phyloP scores from a whole-genome alignment of 1,139 yeast species.

The Hansenula lynferdii region DNA sequence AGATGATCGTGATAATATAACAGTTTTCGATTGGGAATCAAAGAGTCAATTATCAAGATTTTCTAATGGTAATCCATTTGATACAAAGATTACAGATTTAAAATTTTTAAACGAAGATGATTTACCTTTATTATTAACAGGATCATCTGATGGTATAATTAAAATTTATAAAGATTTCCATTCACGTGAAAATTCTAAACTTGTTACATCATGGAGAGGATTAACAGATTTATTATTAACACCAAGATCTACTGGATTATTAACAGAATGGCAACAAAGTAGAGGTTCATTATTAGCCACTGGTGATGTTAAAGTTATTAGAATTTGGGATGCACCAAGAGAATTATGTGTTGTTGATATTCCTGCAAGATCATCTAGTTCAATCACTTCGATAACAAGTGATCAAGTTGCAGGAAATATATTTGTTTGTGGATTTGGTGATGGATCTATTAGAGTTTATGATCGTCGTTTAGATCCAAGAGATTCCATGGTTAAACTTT shows the following conservation, averaged over 20 bases:
- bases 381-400: constrained; percentile 83
- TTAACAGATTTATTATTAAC: constrained; percentile 78
- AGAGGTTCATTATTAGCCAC: constrained; percentile 88
- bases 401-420: constrained; percentile 96
- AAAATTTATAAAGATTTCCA: constrained; percentile 80
- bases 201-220: constrained; percentile 92
- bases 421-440: constrained; percentile 89
- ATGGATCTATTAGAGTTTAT: constrained; percentile 86
- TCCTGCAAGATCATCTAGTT: constrained; percentile 88
- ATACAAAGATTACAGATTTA: constrained; percentile 83
- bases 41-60: constrained; percentile 60
- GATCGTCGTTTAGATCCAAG: constrained; percentile 84
- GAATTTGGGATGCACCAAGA: constrained; percentile 96
- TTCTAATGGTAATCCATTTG: constrained; percentile 81
- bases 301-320: constrained; percentile 89
- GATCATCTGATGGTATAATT: constrained; percentile 91
- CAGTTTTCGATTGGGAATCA: constrained; percentile 87
- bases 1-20: constrained; percentile 79
- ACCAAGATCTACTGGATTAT: constrained; percentile 76
- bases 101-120: constrained; percentile 92
- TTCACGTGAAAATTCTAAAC: constrained; percentile 45
- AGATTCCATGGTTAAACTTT: constrained; percentile 79
- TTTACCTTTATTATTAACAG: constrained; percentile 74
- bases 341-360: constrained; percentile 84
- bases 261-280: constrained; percentile 96